Base-by-base conservation (phyloP, 2,329 filamentous ascomycete species). In the Fusarium phyllophilum region DNA sequence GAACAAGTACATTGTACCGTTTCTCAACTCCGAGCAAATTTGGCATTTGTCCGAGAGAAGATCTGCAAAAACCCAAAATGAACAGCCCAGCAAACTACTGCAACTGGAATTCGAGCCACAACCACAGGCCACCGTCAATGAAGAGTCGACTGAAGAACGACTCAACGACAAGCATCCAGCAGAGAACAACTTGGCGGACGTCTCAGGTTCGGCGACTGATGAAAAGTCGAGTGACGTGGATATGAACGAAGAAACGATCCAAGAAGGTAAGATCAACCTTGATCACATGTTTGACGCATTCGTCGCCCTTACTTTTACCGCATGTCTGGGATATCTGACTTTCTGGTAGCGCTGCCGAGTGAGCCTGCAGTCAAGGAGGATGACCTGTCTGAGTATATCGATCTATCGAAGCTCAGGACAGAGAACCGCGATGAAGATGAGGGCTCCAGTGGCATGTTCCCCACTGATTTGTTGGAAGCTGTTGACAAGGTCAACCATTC, bases 1-100 rank as follows among this genome's bases (percentile, higher is more conserved):
- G 8, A 24, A 65, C 33, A 54, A 31, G 24, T 63, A 52, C n/a
- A 65, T 65, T n/a, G 33, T 45, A 20, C 58, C 62, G 1, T 63
- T 54, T 15, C 45, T 65, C 5, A 17, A 34, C 17, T 14, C 26
- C 9, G 26, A 22, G 13, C 26, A 46, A 18, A 45, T 62, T 22
- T 54, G 62, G 41, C 33, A 26, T 13, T 26, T 31, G 11, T 20
- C 17, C 3, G 22, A 4, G 29, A 18, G 15, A n/a, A 17, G 12
- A 1, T 4, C 12, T 4, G 9, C 4, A 26, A 7, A 6, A 22
- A 18, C 5, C 5, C 15, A 6, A 11, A 11, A 29, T 5, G 51
- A 39, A 29, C 24, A 29, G 14, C 34, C 24, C 5, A 22, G 24
- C 3, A 39, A 54, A 2, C 13, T 38, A 7, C 5, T 22, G 3